Evolutionary conservation across 441 rosid species (phyloP).

Genomic region (Gossypium trilobum): DNA sequence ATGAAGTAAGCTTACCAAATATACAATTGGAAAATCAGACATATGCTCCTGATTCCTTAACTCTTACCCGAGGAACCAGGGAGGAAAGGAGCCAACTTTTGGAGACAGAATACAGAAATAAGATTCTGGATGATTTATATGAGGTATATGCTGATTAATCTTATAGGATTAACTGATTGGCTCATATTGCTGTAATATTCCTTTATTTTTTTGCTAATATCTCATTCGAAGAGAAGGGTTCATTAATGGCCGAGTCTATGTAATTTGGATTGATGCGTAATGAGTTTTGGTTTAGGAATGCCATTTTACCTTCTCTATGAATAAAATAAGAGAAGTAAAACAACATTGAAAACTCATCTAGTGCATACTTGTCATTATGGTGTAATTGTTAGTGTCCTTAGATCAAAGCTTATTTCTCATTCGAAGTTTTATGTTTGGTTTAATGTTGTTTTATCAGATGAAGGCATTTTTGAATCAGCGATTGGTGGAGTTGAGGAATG

Average conservation of each 20-base stretch:
- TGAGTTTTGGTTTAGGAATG: not conserved
- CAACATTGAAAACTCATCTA: not conserved
- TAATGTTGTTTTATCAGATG: slow-evolving; percentile 37
- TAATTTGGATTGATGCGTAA: not conserved
- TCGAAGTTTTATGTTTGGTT: slow-evolving; percentile 5
- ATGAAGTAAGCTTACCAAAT: slow-evolving; percentile 34
- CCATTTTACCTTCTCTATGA: slow-evolving; percentile 5
- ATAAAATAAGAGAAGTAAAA: not conserved
- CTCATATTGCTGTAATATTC: not conserved
- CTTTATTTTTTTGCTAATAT: not conserved
- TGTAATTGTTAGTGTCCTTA: not conserved
- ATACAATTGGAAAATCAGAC: slow-evolving; percentile 34
- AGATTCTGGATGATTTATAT: slow-evolving; percentile 80
- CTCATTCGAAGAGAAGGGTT: not conserved
- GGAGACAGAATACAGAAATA: slow-evolving; percentile 84
- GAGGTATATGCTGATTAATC: slow-evolving; percentile 43
- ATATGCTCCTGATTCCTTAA: slow-evolving; percentile 27
- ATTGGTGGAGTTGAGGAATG: slow-evolving; percentile 58
- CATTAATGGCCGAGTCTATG: not conserved
- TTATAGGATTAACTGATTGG: not conserved
- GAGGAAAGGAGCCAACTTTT: slow-evolving; percentile 73
- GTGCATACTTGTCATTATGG: not conserved
- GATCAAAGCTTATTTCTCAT: not conserved
- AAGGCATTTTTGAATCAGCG: slow-evolving; percentile 83
- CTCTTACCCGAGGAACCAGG: slow-evolving; percentile 32